A percentile compares a stretch with the other conserved stretches of the same genome.
Evolutionary conservation across 805 yeast species (phyloP).

Genomic region (Cyberlindnera meyerae): DNA sequence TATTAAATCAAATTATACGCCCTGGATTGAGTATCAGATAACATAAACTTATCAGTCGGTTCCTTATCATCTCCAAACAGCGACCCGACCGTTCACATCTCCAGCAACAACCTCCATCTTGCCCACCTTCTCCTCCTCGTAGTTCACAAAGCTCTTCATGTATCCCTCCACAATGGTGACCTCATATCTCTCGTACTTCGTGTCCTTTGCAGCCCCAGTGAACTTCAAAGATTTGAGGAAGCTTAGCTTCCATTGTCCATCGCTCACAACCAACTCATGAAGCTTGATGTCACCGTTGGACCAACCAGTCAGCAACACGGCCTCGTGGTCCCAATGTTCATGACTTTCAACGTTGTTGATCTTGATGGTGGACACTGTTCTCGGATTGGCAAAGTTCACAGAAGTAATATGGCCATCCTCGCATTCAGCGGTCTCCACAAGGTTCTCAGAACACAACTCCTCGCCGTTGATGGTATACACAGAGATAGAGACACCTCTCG

Average conservation of each 20-base stretch:
- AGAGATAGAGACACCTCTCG: slow-evolving; percentile 25
- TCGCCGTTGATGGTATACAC: slow-evolving; percentile 55
- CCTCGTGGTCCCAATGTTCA: slow-evolving; percentile 35
- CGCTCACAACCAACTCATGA: slow-evolving; percentile 27
- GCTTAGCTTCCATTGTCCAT: slow-evolving; percentile 22
- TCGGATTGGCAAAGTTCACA: slow-evolving; percentile 27
- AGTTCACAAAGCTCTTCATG: slow-evolving; percentile 28
- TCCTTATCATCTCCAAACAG: slow-evolving; percentile 36
- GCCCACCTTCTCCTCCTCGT: slow-evolving; percentile 35
- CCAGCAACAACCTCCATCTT: slow-evolving; percentile 46
- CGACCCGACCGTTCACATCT: slow-evolving; percentile 48
- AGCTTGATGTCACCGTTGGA: slow-evolving; percentile 27
- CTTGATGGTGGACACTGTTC: slow-evolving; percentile 23
- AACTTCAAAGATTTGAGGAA: slow-evolving; percentile 24
- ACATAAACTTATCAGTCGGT: too few relatives aligned
- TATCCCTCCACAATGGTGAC: slow-evolving; percentile 32
- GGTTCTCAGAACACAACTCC: slow-evolving; percentile 25
- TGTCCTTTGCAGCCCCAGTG: slow-evolving; percentile 14
- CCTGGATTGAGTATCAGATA: too few relatives aligned
- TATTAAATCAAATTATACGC: too few relatives aligned
- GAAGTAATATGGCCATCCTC: too few relatives aligned
- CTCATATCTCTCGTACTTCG: slow-evolving; percentile 11
- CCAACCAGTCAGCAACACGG: slow-evolving; percentile 35
- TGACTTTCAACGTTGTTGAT: slow-evolving; percentile 28
- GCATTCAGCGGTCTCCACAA: slow-evolving; percentile 10